These are phyloP conservation scores for Thielaviopsis euricoi DNA, from an alignment of 2,329 filamentous ascomycete genomes.

Conservation along the genomic window DNA sequence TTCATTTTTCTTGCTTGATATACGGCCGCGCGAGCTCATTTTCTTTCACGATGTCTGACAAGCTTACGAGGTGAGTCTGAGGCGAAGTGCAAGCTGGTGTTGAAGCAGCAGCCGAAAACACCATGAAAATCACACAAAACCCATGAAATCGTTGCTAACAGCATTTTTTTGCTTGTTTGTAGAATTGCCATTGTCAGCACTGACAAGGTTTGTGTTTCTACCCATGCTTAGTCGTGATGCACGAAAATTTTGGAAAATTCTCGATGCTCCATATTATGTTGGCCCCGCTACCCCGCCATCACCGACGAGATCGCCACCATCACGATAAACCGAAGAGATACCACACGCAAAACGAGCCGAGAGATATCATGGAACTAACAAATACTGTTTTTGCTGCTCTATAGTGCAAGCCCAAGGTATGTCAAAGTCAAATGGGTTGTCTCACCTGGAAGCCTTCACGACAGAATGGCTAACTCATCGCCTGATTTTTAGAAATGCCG, in stretches of 20 bases:
- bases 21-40: not conserved
- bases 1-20: not conserved
- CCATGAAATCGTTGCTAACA: not conserved
- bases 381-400: not conserved
- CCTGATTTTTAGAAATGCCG: conserved; percentile 67
- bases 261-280: conserved; percentile 11
- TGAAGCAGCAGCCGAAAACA: conserved; percentile 9
- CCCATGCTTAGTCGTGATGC: conserved; percentile 13
- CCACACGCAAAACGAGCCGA: not conserved
- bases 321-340: not conserved
- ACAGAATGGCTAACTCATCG: conserved; percentile 11
- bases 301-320: conserved; percentile 1
- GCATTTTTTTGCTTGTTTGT: conserved; percentile 12
- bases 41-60: conserved; percentile 59
- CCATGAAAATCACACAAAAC: not conserved
- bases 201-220: conserved; percentile 61
- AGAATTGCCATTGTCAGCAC: conserved; percentile 98
- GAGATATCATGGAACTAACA: not conserved
- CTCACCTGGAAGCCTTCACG: not conserved
- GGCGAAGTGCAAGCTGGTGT: not conserved
- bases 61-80: conserved; percentile 66
- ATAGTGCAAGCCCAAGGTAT: conserved; percentile 78
- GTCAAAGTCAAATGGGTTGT: not conserved
- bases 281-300: conserved; percentile 23
- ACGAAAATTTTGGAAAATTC: conserved; percentile 5